Evolutionary conservation across 2,329 filamentous ascomycete species (phyloP).

Genomic region (Teratosphaeria gauchensis): DNA sequence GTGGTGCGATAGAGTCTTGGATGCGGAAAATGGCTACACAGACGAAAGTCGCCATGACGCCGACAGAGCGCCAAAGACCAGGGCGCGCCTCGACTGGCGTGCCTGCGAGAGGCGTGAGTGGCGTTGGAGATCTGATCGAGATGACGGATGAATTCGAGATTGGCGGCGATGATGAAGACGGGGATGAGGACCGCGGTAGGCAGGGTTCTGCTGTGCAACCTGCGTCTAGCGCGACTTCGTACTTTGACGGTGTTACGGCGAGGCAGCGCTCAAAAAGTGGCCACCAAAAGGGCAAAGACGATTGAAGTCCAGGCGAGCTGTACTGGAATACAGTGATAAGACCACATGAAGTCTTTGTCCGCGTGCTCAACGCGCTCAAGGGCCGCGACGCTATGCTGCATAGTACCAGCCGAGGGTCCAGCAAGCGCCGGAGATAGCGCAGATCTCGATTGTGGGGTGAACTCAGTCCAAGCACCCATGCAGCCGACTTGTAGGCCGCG

Average conservation of each 20-base stretch:
- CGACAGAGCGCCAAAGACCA: slow-evolving; percentile 8
- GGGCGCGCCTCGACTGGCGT: slow-evolving; percentile 22
- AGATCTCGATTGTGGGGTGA: neutral
- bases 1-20: slow-evolving; percentile 83
- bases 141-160: slow-evolving; percentile 50
- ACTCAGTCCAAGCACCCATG: neutral
- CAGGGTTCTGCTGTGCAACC: slow-evolving; percentile 12
- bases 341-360: neutral
- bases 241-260: slow-evolving; percentile 14
- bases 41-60: slow-evolving; percentile 28
- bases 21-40: slow-evolving; percentile 69
- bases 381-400: neutral
- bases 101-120: slow-evolving; percentile 29
- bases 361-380: neutral
- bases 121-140: slow-evolving; percentile 58
- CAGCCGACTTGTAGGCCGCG: neutral
- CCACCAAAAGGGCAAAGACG: slow-evolving; percentile 21
- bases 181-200: slow-evolving; percentile 22
- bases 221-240: slow-evolving; percentile 16
- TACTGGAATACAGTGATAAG: neutral
- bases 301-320: slow-evolving; percentile 13
- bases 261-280: slow-evolving; percentile 11
- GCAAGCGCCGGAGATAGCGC: neutral
- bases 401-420: neutral
- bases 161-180: slow-evolving; percentile 24